A percentile compares a stretch with the other conserved stretches of the same genome.
These are phyloP conservation scores for Mortierella sp. DNA, from an alignment of 371 early-diverging fungal genomes.

Conservation along the genomic window DNA sequence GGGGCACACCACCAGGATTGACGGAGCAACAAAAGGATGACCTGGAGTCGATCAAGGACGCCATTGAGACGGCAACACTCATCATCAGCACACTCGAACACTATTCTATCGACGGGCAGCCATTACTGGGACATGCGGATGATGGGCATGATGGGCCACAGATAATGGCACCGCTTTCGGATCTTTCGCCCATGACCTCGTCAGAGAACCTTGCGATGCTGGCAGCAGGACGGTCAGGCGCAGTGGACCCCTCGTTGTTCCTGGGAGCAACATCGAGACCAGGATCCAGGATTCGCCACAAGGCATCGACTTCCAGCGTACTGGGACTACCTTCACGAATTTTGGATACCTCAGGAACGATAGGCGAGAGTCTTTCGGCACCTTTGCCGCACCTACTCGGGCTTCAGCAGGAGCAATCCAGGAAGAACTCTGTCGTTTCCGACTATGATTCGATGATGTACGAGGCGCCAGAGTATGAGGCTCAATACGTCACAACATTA, in stretches of 20 bases:
- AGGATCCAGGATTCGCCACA: slow-evolving; percentile 40
- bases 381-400: slow-evolving; percentile 42
- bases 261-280: slow-evolving; percentile 42
- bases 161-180: slow-evolving; percentile 31
- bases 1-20: neutral
- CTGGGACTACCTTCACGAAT: slow-evolving; percentile 31
- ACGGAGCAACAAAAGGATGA: slow-evolving; percentile 43
- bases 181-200: slow-evolving; percentile 52
- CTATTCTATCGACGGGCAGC: slow-evolving; percentile 55
- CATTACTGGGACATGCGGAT: slow-evolving; percentile 46
- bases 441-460: slow-evolving; percentile 52
- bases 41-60: slow-evolving; percentile 50
- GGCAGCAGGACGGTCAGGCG: slow-evolving; percentile 36
- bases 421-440: slow-evolving; percentile 55
- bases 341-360: slow-evolving; percentile 20
- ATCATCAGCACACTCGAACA: slow-evolving; percentile 54
- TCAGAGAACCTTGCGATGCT: slow-evolving; percentile 49
- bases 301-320: slow-evolving; percentile 37
- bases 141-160: slow-evolving; percentile 37
- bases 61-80: slow-evolving; percentile 52
- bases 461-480: slow-evolving; percentile 46
- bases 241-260: slow-evolving; percentile 38
- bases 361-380: slow-evolving; percentile 25
- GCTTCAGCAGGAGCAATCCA: slow-evolving; percentile 43
- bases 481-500: slow-evolving; percentile 51